phyloP scores from a whole-genome alignment of 371 early-diverging fungal species.

The Apophysomyces trapeziformis region DNA sequence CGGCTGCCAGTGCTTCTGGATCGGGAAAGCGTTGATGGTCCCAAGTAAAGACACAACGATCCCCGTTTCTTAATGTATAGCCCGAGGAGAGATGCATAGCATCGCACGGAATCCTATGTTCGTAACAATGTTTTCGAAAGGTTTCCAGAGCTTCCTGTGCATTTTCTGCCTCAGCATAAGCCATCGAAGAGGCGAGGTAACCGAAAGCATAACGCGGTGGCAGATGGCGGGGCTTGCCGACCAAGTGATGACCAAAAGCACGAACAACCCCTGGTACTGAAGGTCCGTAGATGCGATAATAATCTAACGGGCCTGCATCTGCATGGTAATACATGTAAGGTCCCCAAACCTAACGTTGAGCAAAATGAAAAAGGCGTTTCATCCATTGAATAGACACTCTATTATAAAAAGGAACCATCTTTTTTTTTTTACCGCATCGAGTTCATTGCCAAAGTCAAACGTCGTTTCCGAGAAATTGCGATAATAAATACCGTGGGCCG shows the following conservation, averaged over 20 bases:
- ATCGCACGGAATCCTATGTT: conserved; percentile 63
- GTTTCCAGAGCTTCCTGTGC: conserved; percentile 54
- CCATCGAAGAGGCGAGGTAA: conserved; percentile 67
- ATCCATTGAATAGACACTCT: no score
- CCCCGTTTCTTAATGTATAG: conserved; percentile 52
- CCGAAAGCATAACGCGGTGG: conserved; percentile 61
- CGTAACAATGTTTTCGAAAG: conserved; percentile 43
- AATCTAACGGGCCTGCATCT: conserved; percentile 46
- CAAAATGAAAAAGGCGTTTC: background rate
- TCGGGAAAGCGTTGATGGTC: conserved; percentile 55
- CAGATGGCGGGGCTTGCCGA: conserved; percentile 50
- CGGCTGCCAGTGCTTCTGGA: conserved; percentile 43
- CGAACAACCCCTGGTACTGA: conserved; percentile 45
- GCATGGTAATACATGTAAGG: conserved; percentile 45
- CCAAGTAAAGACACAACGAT: conserved; percentile 71
- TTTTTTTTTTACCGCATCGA: conserved; percentile 37
- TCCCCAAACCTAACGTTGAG: conserved; percentile 60
- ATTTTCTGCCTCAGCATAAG: conserved; percentile 62
- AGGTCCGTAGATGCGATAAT: conserved; percentile 61
- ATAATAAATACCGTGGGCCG: conserved; percentile 62
- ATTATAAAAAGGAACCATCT: no score
- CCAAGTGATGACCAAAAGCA: conserved; percentile 34
- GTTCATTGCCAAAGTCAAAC: conserved; percentile 57
- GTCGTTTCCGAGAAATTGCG: conserved; percentile 46
- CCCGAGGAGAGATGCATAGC: conserved; percentile 66